These are phyloP conservation scores for Botrytis medusae DNA, from an alignment of 2,329 filamentous ascomycete species.

Conservation along the genomic window DNA sequence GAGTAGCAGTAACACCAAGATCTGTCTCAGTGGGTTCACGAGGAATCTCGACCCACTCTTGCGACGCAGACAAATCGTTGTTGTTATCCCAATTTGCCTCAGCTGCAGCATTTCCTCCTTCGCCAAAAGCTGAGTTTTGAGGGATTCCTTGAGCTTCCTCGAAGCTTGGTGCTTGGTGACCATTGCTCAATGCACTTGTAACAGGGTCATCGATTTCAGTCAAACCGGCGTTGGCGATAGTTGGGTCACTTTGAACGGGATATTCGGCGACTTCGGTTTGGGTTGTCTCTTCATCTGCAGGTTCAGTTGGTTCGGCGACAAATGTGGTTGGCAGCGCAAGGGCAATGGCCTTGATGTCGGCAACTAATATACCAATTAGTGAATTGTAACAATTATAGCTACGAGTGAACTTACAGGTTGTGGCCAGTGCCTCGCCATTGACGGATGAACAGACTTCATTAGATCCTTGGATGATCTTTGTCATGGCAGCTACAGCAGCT, in stretches of 20 bases:
- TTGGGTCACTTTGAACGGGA: slow-evolving; percentile 59
- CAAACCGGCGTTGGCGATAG: slow-evolving; percentile 63
- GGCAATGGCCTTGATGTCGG: slow-evolving; percentile 57
- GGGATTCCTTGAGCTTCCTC: slow-evolving; percentile 43
- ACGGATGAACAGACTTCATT: slow-evolving; percentile 67
- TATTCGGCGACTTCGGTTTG: slow-evolving; percentile 40
- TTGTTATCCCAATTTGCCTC: slow-evolving; percentile 64
- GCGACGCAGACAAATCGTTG: slow-evolving; percentile 40
- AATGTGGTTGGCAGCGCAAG: slow-evolving; percentile 52
- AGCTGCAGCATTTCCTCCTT: slow-evolving; percentile 59
- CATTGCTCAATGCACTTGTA: slow-evolving; percentile 45
- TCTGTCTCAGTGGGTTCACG: slow-evolving; percentile 75
- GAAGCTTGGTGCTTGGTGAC: slow-evolving; percentile 44
- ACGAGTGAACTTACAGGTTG: slow-evolving; percentile 63
- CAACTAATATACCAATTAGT: slow-evolving; percentile 45
- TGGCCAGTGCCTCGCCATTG: slow-evolving; percentile 61
- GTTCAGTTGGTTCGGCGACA: slow-evolving; percentile 37
- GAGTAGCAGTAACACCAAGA: slow-evolving; percentile 58
- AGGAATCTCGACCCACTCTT: slow-evolving; percentile 59
- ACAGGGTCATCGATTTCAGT: slow-evolving; percentile 62
- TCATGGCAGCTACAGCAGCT: slow-evolving; percentile 69
- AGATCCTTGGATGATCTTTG: slow-evolving; percentile 73
- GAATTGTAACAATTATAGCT: background rate
- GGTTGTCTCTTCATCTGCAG: slow-evolving; percentile 39
- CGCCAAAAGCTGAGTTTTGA: slow-evolving; percentile 52